A percentile compares a stretch with the other conserved stretches of the same genome.
phyloP scores from a whole-genome alignment of 306 rosid genomes.

The Cucumis sativus region Cucumber_9930_V3 NC_026657.2:30331501-30332000 shows the following conservation, averaged over 20 bases:
- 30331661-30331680: slow-evolving; percentile 84
- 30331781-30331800: too few species aligned
- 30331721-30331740: not conserved
- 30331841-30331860: not conserved
- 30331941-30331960: too few species aligned
- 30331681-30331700: slow-evolving; percentile 56
- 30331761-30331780: not conserved
- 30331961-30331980: too few species aligned
- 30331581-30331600: too few species aligned
- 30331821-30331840: not conserved
- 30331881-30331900: not conserved
- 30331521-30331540: too few species aligned
- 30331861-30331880: not conserved
- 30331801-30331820: not conserved
- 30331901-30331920: too few species aligned
- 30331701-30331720: slow-evolving; percentile 76
- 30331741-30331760: not conserved
- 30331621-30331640: not conserved
- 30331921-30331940: too few species aligned
- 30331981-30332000: too few species aligned
- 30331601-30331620: too few species aligned
- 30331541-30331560: too few species aligned
- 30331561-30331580: too few species aligned
- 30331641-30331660: slow-evolving; percentile 57
- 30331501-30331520: too few species aligned